Conservation (phyloP, 192 early-diverging fungal genomes). For the Geosiphon pyriformis region DNA sequence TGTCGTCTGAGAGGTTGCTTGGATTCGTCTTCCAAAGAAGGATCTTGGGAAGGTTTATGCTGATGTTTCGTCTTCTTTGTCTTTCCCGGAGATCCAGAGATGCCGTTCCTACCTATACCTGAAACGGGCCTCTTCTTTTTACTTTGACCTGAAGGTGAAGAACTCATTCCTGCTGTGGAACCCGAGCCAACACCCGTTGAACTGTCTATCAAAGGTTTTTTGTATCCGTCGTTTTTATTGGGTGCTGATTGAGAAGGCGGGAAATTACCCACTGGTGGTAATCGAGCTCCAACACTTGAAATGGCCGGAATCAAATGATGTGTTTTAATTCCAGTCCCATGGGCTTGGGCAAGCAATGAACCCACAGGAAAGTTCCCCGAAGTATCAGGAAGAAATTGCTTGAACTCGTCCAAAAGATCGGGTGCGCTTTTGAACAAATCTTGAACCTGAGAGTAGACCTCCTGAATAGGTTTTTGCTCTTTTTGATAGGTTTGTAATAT, state of each 20-base stretch:
- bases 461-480: constrained; percentile 92
- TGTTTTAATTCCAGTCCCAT: constrained; percentile 31
- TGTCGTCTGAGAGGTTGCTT: constrained; percentile 22
- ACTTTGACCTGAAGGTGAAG: not conserved
- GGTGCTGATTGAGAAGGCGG: constrained; percentile 28
- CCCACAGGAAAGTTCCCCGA: constrained; percentile 48
- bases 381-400: constrained; percentile 94
- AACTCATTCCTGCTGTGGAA: not conserved
- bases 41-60: constrained; percentile 4
- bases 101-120: constrained; percentile 6
- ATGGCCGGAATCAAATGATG: constrained; percentile 36
- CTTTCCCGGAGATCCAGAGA: not conserved
- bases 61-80: constrained; percentile 17
- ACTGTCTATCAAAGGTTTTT: not conserved
- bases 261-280: constrained; percentile 57
- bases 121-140: constrained; percentile 25
- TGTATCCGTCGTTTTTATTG: constrained; percentile 4
- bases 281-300: constrained; percentile 33
- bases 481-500: constrained; percentile 97
- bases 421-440: constrained; percentile 77
- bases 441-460: constrained; percentile 96
- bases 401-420: constrained; percentile 95
- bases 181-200: no score
- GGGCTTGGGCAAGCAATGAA: constrained; percentile 39
- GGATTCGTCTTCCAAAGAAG: not conserved